Evolutionary conservation across 2,329 filamentous ascomycete species (phyloP), one percentile per base, ranked within the genome.

Genomic region (Cryphonectria radicalis): DNA sequence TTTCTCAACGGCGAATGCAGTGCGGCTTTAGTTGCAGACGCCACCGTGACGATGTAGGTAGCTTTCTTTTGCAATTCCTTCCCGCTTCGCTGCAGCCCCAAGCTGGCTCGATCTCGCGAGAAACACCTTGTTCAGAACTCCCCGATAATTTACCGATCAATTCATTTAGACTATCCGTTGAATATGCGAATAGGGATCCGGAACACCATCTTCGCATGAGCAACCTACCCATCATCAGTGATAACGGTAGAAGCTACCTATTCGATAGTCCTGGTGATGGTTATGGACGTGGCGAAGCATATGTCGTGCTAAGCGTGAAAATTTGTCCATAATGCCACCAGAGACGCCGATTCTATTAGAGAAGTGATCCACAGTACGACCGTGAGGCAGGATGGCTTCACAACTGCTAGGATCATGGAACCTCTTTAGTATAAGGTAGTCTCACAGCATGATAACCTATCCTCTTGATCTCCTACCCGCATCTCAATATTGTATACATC

Each of bases 211-310:
- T 67, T 1, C 63, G 71, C 0, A 77, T 83, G 75, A 76, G 77
- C 7, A 77, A 80, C 57, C 76, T 81, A 46, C 79, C 79, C 2
- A 76, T 84, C 0, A 74, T 85, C 6, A 81, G 79, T 7, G 74
- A 76, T 1, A 76, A 77, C 1, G 81, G 79, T 42, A 72, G 79
- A 19, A n/a, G 65, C 10, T 65, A 68, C 22, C 53, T 66, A 5
- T 71, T 71, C n/a, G 66, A 71, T 8, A 22, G 3, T 5, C 40
- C 37, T 2, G 66, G 57, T 19, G 37, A 28, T 7, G 69, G 69
- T 0, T 71, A 71, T 22, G 69, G 65, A 4, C 60, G 35, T 50
- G 69, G 4, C 4, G 70, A 71, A 35, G 70, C 66, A 6, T 5
- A 22, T 19, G 70, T 59, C 6, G 62, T 65, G 10, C 11, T 71